These are phyloP conservation scores for Claviceps arundinis DNA, from an alignment of 2,329 filamentous ascomycete species.

Conservation along the genomic window DNA sequence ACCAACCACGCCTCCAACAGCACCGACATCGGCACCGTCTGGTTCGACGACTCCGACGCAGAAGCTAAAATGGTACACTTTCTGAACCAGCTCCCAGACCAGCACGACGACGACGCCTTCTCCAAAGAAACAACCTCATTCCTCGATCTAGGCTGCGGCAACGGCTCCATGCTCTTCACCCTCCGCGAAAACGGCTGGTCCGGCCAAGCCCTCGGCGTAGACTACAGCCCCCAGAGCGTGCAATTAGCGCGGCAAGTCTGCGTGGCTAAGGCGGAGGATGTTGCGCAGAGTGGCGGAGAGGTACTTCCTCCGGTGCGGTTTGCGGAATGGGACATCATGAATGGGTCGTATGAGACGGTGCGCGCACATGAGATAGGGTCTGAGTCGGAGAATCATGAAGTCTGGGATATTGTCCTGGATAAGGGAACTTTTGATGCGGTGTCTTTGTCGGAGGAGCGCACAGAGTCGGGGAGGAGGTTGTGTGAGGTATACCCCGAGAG, in stretches of 20 bases:
- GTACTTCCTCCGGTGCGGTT: conserved; percentile 24
- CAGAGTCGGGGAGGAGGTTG: conserved; percentile 41
- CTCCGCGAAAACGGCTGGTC: conserved; percentile 51
- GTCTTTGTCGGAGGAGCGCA: conserved; percentile 50
- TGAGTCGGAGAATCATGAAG: conserved; percentile 18
- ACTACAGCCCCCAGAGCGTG: conserved; percentile 70
- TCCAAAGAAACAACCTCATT: conserved; percentile 38
- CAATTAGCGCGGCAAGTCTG: conserved; percentile 57
- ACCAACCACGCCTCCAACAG: conserved; percentile 59
- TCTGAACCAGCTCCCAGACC: conserved; percentile 31
- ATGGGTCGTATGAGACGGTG: conserved; percentile 23
- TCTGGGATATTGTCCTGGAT: conserved; percentile 88
- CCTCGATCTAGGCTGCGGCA: conserved; percentile 85
- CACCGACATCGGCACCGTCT: conserved; percentile 74
- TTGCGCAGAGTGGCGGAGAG: not conserved
- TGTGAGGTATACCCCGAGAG: conserved; percentile 64
- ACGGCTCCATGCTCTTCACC: conserved; percentile 82
- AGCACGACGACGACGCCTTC: not conserved
- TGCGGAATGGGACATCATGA: conserved; percentile 50
- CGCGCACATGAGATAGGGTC: conserved; percentile 8
- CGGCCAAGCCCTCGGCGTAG: conserved; percentile 69
- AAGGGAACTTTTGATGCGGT: conserved; percentile 98
- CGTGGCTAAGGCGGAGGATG: conserved; percentile 11
- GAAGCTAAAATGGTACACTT: conserved; percentile 67
- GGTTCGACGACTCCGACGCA: conserved; percentile 90